Base-by-base conservation (phyloP, 768 basidiomycete species). In the Pulveroboletus sp. region DNA sequence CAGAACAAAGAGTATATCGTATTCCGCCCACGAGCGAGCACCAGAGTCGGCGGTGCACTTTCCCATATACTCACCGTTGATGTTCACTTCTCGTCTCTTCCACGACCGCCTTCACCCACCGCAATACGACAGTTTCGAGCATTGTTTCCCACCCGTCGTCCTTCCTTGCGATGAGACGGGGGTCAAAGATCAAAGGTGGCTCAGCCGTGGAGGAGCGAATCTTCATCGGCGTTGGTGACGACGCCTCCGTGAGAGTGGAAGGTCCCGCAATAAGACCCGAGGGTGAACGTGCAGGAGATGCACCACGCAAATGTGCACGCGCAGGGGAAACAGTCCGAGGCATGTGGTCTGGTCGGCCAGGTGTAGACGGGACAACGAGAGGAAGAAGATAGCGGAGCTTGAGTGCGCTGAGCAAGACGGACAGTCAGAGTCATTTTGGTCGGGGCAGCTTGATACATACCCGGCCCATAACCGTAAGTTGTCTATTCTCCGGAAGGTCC, bases 401-500 rank as follows among this genome's bases (percentile, higher is more conserved):
- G 54, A 94, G 71, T 0, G 92, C 91, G 2, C 90, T 86, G 26
- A 6, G 21, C n/a, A 52, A 30, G 49, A 40, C 51, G 26, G 14
- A 36, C 39, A 17, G 43, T 55, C 39, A 52, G 39, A 9, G 3
- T 6, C 15, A 30, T 36, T 2, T 33, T 31, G 8, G 33, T 32
- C 9, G 26, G 4, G 9, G 27, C 8, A 8, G 10, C 1, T 26
- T 21, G 30, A 33, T 21, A 79, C 86, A 46, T 62, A 92, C 89
- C 87, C 92, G 39, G 81, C 84, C 85, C 89, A 94, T 18, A 92
- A 65, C 24, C 89, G 74, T 27, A 95, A 69, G 63, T 94, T 95
- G 66, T 94, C 93, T 2, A 83, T 88, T 49, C 91, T 70, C 52
- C 93, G 72, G 64, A 92, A 94, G 17, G 91, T 91, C 86, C 89